These are phyloP conservation scores for Echinosophora koreensis DNA, from an alignment of 306 rosid genomes.

Conservation along the genomic window DNA sequence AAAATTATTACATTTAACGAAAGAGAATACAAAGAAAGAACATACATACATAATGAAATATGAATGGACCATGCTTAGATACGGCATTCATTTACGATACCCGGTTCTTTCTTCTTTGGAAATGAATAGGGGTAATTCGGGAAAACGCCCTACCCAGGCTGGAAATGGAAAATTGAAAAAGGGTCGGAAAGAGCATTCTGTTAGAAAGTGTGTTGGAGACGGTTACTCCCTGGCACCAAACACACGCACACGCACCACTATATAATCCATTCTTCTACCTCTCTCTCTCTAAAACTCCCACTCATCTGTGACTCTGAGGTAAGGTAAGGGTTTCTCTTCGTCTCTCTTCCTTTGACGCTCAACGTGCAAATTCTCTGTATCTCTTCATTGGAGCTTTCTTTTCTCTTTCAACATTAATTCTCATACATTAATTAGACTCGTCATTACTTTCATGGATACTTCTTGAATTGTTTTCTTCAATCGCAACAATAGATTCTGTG, in stretches of 20 bases:
- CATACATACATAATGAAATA: neutral
- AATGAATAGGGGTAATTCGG: conserved; percentile 26
- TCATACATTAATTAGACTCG: neutral
- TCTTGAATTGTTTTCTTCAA: conserved; percentile 39
- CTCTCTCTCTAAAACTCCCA: conserved; percentile 44
- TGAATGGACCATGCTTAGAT: neutral
- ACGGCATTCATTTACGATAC: neutral
- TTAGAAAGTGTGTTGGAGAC: conserved; percentile 54
- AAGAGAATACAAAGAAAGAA: neutral
- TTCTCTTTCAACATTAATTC: neutral
- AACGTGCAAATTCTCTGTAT: neutral
- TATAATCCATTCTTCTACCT: conserved; percentile 41
- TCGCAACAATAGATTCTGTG: neutral
- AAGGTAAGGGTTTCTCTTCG: neutral
- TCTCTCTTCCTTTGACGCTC: conserved; percentile 9
- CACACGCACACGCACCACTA: conserved; percentile 42
- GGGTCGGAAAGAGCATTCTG: conserved; percentile 48
- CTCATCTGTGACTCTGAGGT: conserved; percentile 31
- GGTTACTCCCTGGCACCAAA: conserved; percentile 58
- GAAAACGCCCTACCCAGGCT: neutral
- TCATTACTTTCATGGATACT: neutral
- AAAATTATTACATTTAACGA: neutral
- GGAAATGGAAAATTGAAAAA: conserved; percentile 6
- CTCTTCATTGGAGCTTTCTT: conserved; percentile 8
- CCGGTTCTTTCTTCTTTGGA: neutral